A percentile compares a stretch with the other conserved stretches of the same genome.
Conservation (phyloP, 768 basidiomycete genomes). For the Tylopilus cervinicoccineus region DNA sequence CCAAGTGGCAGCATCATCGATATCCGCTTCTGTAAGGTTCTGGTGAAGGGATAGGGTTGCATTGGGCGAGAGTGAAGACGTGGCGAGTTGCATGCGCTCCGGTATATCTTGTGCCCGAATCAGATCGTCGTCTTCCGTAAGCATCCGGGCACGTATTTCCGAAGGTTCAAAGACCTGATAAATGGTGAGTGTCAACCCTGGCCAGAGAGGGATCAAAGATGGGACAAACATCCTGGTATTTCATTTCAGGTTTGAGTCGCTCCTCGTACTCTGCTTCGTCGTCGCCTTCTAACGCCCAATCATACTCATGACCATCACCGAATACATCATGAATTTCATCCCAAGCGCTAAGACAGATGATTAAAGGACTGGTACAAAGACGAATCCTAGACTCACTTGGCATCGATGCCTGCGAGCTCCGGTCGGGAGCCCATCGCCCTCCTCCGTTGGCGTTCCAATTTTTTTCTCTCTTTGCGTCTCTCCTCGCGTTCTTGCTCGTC, state of each 20-base stretch:
- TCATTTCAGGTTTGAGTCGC: slow-evolving; percentile 65
- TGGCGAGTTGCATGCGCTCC: slow-evolving; percentile 91
- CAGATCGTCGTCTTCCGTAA: slow-evolving; percentile 91
- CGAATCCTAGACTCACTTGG: slow-evolving; percentile 52
- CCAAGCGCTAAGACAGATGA: slow-evolving; percentile 66
- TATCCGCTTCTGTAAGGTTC: slow-evolving; percentile 65
- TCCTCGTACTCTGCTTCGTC: slow-evolving; percentile 50
- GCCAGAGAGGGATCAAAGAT: slow-evolving; percentile 3
- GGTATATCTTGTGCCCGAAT: slow-evolving; percentile 90
- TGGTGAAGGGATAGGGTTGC: slow-evolving; percentile 58
- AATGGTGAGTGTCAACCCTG: slow-evolving; percentile 5
- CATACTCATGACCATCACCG: slow-evolving; percentile 94
- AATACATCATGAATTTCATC: slow-evolving; percentile 95
- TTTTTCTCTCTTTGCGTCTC: slow-evolving; percentile 60
- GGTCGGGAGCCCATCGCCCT: slow-evolving; percentile 62
- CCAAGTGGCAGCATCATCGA: slow-evolving; percentile 84
- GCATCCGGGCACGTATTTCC: slow-evolving; percentile 83
- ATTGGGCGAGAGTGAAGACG: slow-evolving; percentile 71
- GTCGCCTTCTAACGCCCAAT: slow-evolving; percentile 87
- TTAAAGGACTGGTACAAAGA: slow-evolving; percentile 6
- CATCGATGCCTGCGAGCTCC: slow-evolving; percentile 76
- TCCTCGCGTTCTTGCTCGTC: slow-evolving; percentile 77
- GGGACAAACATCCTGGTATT: slow-evolving; percentile 71
- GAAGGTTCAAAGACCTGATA: slow-evolving; percentile 94
- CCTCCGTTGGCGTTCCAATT: slow-evolving; percentile 60